Base-by-base conservation (phyloP, 2,329 filamentous ascomycete genomes). In the Achaetomium macrosporum region DNA sequence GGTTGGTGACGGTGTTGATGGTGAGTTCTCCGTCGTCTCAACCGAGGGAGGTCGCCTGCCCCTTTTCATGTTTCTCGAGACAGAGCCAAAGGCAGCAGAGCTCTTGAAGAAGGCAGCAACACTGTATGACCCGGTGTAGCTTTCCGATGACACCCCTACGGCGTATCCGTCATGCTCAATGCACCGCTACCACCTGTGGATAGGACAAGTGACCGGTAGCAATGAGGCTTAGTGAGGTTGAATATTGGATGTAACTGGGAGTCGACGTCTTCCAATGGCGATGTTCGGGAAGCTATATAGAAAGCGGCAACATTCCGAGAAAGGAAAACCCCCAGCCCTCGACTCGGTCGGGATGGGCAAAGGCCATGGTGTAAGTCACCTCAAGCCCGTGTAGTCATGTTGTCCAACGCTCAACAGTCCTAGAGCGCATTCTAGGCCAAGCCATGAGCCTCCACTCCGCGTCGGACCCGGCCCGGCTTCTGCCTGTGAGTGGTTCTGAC, bases 271-370 rank as follows among this genome's bases (percentile, higher is more conserved):
- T 17, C 20, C 11, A 30, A 46, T 20, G 52, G 51, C 39, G 55
- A 47, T 45, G 47, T 57, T 61, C 59, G 57, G 56, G 57, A 46
- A 61, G 59, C 54, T 62, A 62, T 62, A 61, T 59, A 61, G 59
- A 61, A 62, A 59, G 51, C 30, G 57, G 55, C 39, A 59, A 60
- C 16, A 40, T 54, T 13, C 47, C 16, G 47, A 45, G 33, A 40
- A 8, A 13, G 20, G 47, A 15, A 31, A 9, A 25, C 36, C n/a
- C 29, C 41, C 11, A 36, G 16, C 33, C 36, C n/a, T 45, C 20
- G 35, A 17, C 20, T 20, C 30, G n/a, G 20, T 20, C 30, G 12
- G 15, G 29, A 13, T 46, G 19, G 19, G 37, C 15, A 41, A 15
- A 48, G 42, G 51, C 12, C 19, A 47, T 31, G 31, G 40, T 39